Evolutionary conservation across 2,329 filamentous ascomycete genomes (phyloP), one percentile per base, ranked within the genome.

Genomic region (Tolypocladium paradoxum): DNA sequence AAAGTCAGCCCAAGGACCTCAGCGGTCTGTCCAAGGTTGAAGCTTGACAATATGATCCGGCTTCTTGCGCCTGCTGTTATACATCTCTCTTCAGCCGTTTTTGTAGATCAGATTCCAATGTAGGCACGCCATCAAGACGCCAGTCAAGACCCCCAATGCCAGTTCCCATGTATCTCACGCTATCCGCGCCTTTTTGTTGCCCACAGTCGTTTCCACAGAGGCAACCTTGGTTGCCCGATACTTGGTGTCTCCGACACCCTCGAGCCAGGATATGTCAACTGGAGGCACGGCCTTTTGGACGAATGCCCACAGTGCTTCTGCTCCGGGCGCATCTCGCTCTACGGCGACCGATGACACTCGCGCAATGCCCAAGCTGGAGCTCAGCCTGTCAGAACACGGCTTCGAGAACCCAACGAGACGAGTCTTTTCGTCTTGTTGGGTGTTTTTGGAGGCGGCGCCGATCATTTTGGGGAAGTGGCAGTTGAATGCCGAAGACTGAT

Each of bases 321-420:
- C 74, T 43, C 79, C 76, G 0, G 83, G 82, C 0, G 84, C 81
- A 37, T 71, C 76, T 7, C 72, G 70, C 22, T 73, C 66, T 7
- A 90, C 64, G 0, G 78, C 86, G 34, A 90, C 69, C 24, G 83
- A 82, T 1, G 84, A 86, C 0, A 83, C 82, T 35, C 83, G 76
- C 1, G 83, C 81, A 11, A 88, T 73, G 2, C 79, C 79, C 4
- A 89, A 70, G 22, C 74, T 74, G 33, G 70, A 65, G 48, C 78
- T 78, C 18, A 90, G 67, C 14, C 76, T 75, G 18, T 78, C 70
- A 47, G 84, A 83, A 49, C 76, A 79, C 1, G 76, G 69, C 51
- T 77, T 81, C 0, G 83, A 83, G 48, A 89, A 76, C 1, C 81
- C 78, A 2, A 90, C 74, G 2, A 89, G 73, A 24, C 78, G 76